These are phyloP conservation scores for Cryptococcus depauperatus DNA, from an alignment of 1,284 basidiomycete genomes.

Conservation along the genomic window DNA sequence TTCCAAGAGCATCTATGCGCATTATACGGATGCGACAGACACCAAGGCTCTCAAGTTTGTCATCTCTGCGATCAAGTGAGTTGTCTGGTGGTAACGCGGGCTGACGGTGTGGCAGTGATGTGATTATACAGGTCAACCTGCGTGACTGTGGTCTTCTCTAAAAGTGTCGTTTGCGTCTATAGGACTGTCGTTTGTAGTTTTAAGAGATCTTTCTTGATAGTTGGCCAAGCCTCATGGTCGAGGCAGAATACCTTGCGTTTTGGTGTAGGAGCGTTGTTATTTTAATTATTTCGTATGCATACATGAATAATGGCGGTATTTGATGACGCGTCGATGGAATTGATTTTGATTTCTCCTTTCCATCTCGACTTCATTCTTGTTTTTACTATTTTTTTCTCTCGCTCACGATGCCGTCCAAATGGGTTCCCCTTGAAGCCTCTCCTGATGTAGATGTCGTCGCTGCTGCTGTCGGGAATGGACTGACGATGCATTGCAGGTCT, in stretches of 20 bases:
- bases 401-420: slow-evolving; percentile 42
- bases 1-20: slow-evolving; percentile 48
- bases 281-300: not conserved
- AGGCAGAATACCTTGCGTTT: not conserved
- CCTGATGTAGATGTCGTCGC: slow-evolving; percentile 52
- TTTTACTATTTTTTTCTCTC: too few relatives aligned
- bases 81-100: not conserved
- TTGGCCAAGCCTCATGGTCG: not conserved
- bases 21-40: slow-evolving; percentile 50
- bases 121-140: slow-evolving; percentile 48
- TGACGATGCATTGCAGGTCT: slow-evolving; percentile 28
- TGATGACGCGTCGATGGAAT: not conserved
- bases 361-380: too few relatives aligned
- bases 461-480: not conserved
- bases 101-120: slow-evolving; percentile 27
- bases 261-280: not conserved
- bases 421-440: slow-evolving; percentile 70
- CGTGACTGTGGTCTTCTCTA: slow-evolving; percentile 46
- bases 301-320: not conserved
- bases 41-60: slow-evolving; percentile 52
- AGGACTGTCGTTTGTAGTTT: too few relatives aligned
- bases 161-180: too few relatives aligned
- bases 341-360: not conserved
- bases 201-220: not conserved
- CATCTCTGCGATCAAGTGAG: slow-evolving; percentile 51